A percentile compares a stretch with the other conserved stretches of the same genome.
phyloP scores from a whole-genome alignment of 108 stramenopile species.

The Cylindrotheca closterium region DNA sequence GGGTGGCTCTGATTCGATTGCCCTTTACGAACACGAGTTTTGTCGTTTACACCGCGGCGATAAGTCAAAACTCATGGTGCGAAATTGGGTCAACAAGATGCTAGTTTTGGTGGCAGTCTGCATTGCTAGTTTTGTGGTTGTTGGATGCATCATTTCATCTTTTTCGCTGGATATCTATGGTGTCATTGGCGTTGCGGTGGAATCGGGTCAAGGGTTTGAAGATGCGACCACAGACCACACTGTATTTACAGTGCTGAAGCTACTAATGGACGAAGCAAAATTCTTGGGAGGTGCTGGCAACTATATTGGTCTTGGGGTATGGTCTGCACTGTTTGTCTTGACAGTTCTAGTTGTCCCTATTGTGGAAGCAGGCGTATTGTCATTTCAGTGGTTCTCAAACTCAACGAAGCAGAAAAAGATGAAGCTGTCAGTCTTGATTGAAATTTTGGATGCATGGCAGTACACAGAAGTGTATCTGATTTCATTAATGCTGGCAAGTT shows the following conservation, averaged over 20 bases:
- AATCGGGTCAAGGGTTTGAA: conserved; percentile 67
- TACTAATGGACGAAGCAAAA: conserved; percentile 73
- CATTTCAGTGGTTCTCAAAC: conserved; percentile 57
- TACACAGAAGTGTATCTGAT: conserved; percentile 82
- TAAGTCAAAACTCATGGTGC: conserved; percentile 28
- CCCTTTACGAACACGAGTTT: conserved; percentile 30
- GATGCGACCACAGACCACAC: conserved; percentile 56
- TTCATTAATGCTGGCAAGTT: conserved; percentile 64
- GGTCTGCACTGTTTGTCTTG: conserved; percentile 53
- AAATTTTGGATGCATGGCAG: conserved; percentile 77
- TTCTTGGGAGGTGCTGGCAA: conserved; percentile 48
- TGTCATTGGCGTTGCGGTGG: conserved; percentile 69
- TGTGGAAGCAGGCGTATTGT: conserved; percentile 40
- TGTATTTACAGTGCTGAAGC: conserved; percentile 48
- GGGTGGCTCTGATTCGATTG: not conserved
- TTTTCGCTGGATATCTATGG: conserved; percentile 71
- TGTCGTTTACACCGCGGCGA: conserved; percentile 42
- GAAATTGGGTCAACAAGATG: conserved; percentile 37
- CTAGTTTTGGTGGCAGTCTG: conserved; percentile 25
- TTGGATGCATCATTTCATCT: conserved; percentile 57
- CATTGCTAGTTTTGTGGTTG: conserved; percentile 45
- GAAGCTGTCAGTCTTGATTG: conserved; percentile 38
- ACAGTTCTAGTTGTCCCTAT: conserved; percentile 74
- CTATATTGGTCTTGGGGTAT: conserved; percentile 59
- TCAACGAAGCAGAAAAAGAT: conserved; percentile 17